phyloP scores from a whole-genome alignment of 1,284 basidiomycete genomes.

The Sphagnurus paluster region DNA sequence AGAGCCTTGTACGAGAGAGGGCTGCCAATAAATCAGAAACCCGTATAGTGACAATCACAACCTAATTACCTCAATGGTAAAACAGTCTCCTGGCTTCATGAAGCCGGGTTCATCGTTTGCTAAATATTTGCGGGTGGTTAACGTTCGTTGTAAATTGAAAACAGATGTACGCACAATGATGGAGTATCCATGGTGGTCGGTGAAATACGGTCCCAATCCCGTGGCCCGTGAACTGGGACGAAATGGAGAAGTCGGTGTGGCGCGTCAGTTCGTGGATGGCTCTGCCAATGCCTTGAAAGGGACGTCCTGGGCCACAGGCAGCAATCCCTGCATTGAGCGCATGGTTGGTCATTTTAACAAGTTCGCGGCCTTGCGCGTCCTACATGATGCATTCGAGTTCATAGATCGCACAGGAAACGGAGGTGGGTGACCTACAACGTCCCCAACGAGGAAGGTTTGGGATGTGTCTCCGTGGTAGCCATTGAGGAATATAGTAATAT shows the following conservation, averaged over 20 bases:
- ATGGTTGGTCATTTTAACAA: slow-evolving; percentile 61
- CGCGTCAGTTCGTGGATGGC: slow-evolving; percentile 65
- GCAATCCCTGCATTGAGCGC: slow-evolving; percentile 75
- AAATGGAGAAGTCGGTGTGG: slow-evolving; percentile 53
- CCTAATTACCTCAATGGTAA: slow-evolving; percentile 76
- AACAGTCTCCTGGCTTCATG: slow-evolving; percentile 85
- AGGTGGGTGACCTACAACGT: slow-evolving; percentile 51
- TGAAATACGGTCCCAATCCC: slow-evolving; percentile 89
- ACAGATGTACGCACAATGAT: slow-evolving; percentile 42
- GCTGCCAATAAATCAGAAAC: slow-evolving; percentile 42
- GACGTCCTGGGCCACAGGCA: slow-evolving; percentile 76
- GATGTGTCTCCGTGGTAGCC: slow-evolving; percentile 90
- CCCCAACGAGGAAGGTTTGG: slow-evolving; percentile 75
- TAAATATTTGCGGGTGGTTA: slow-evolving; percentile 26
- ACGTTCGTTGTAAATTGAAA: slow-evolving; percentile 3
- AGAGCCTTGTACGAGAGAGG: slow-evolving; percentile 73
- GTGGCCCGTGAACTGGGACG: slow-evolving; percentile 79
- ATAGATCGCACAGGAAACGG: neutral
- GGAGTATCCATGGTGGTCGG: slow-evolving; percentile 81
- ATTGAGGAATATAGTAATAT: slow-evolving; percentile 77
- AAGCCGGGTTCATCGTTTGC: slow-evolving; percentile 77
- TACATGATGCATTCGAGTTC: slow-evolving; percentile 24
- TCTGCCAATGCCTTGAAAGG: slow-evolving; percentile 73
- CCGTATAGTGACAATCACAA: neutral
- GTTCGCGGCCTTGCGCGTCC: slow-evolving; percentile 67